Evolutionary conservation across 306 rosid species (phyloP), one percentile per base, ranked within the genome.

Genomic region (Ceratonia siliqua): DNA sequence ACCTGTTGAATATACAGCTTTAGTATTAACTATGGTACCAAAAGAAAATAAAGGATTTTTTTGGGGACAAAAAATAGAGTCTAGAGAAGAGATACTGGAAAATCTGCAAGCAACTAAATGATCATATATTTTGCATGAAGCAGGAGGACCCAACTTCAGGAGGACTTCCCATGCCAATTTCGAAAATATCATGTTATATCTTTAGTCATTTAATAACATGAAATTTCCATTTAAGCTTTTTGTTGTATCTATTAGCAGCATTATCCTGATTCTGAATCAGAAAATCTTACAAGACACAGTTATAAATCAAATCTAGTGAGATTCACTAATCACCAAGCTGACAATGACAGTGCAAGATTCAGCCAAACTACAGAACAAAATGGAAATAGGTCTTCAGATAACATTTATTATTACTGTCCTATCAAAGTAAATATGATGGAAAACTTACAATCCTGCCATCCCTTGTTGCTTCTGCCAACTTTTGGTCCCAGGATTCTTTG

Each of bases 391-490:
- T 57, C 50, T 56, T 75, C 77, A 58, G 20, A 71, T 46, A 50
- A 35, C 30, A 53, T 42, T 28, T 18, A 38, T 35, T 59, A 67
- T 67, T 48, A 73, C 38, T 33, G 32, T 56, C 35, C 33, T 45
- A 38, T 0, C 10, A 62, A 49, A 63, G 49, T 17, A 41, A 17
- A 67, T 64, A 56, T 18, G 56, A 52, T 30, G 7, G 36, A 27
- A 70, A 78, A 80, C 97, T 87, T 87, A 94, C 99, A 67, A 86
- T 79, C 82, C 83, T 90, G 59, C 89, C 97, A 61, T 82, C 93
- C 84, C 72, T 90, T 72, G 58, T 85, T 68, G 99, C 97, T 89
- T 94, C 97, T 83, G 79, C 95, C 88, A 94, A 8, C 85, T 89
- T 88, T 80, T 84, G 89, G 21, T 92, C 95, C 99, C 99, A 94